Conservation (phyloP, 2,329 filamentous ascomycete genomes). For the Neopestalotiopsis sp. region DNA sequence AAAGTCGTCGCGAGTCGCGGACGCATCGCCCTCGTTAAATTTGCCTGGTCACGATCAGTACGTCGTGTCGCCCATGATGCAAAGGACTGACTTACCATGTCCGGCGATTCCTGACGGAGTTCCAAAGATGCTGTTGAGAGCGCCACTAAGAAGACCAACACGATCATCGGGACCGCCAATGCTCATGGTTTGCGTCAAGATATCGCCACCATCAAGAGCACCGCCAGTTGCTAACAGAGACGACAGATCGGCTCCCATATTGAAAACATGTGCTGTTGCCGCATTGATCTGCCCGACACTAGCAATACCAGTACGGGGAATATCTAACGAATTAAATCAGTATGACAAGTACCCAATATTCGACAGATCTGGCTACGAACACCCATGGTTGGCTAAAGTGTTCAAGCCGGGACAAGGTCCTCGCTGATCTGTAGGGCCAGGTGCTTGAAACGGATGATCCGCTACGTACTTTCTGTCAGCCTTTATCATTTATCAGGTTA, state of each 20-base stretch:
- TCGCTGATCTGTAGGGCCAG: slow-evolving; percentile 28
- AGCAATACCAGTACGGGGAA: slow-evolving; percentile 21
- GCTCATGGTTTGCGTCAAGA: slow-evolving; percentile 22
- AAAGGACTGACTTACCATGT: slow-evolving; percentile 19
- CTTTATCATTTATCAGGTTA: not conserved
- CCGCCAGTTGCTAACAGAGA: slow-evolving; percentile 19
- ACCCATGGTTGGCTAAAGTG: slow-evolving; percentile 36
- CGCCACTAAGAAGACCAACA: slow-evolving; percentile 22
- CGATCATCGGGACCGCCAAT: slow-evolving; percentile 24
- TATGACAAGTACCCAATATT: not conserved
- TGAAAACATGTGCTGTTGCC: slow-evolving; percentile 22
- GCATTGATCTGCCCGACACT: slow-evolving; percentile 23
- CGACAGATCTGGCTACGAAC: not conserved
- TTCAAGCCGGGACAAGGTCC: slow-evolving; percentile 37
- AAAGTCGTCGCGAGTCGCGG: slow-evolving; percentile 27
- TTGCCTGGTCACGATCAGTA: slow-evolving; percentile 13
- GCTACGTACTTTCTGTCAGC: not conserved
- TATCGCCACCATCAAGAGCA: slow-evolving; percentile 23
- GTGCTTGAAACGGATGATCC: slow-evolving; percentile 15
- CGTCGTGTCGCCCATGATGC: not conserved
- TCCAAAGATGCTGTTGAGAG: slow-evolving; percentile 22
- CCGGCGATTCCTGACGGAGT: slow-evolving; percentile 24
- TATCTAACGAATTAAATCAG: slow-evolving; percentile 10
- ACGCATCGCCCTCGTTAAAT: slow-evolving; percentile 26
- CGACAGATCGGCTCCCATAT: slow-evolving; percentile 23